Base-by-base conservation (phyloP, 2,329 filamentous ascomycete species). In the Talaromyces sp. region DNA sequence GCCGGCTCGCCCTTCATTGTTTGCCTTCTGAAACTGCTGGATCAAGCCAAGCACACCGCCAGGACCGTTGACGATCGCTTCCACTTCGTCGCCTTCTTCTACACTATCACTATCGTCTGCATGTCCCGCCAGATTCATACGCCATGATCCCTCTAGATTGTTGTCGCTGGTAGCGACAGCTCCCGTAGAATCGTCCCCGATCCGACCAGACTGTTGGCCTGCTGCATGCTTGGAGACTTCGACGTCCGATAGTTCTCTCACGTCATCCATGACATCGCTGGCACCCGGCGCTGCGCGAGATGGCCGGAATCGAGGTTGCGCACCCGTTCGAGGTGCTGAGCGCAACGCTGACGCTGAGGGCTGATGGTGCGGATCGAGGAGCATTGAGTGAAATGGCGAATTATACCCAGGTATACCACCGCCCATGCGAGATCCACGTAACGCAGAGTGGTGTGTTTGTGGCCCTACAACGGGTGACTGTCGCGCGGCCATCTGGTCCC, bases 1-100 rank as follows among this genome's bases (percentile, higher is more conserved):
- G 11, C 74, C 72, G 54, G 71, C 69, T 35, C 76, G 70, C n/a
- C 73, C 74, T 57, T 77, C 75, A 50, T 73, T 73, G 55, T 74
- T 75, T 40, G 84, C 85, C 73, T 84, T 86, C 65, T 87, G 85
- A 69, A 89, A 89, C 69, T 90, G 86, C 71, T 87, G 84, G 62
- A 90, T 79, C 67, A 90, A 73, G 8, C 87, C 87, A 63, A 90
- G 73, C 5, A 89, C 86, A 1, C 87, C 87, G 1, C 80, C 81
- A 25, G 62, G 62, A 4, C 81, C 81, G 0, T 77, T 78, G 31
- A 74, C 74, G 33, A 80, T 72, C 8, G 74, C 77, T 18, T 82
- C 78, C 7, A 82, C 79, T 58, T 80, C 78, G 33, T 81, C 80
- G 8, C 75, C 77, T 16, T 80, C 80, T 4, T 82, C 82, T 3